Percentiles rank a stretch among this genome's conserved stretches.
These are phyloP conservation scores for Yamadazyma pseudoaaseri DNA, from an alignment of 1,139 yeast genomes.

Conservation along the genomic window DNA sequence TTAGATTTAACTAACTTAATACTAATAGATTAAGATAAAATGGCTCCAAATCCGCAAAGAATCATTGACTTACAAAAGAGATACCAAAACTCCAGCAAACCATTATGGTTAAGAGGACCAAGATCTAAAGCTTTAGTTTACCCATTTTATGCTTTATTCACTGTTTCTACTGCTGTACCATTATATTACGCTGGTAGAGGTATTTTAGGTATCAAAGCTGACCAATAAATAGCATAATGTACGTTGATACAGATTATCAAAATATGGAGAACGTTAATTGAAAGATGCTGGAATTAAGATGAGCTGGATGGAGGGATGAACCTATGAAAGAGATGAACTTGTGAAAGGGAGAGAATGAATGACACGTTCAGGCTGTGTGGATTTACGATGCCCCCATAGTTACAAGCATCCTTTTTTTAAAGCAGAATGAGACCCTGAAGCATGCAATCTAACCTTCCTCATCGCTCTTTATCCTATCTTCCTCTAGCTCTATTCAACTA, in stretches of 20 bases:
- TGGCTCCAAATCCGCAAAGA: constrained; percentile 55
- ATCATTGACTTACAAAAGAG: constrained; percentile 73
- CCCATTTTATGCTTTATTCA: constrained; percentile 87
- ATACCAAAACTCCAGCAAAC: constrained; percentile 70
- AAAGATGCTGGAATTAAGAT: too few relatives aligned
- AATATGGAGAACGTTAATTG: too few relatives aligned
- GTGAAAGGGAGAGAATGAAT: too few relatives aligned
- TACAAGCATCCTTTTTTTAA: too few relatives aligned
- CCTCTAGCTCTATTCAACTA: too few relatives aligned
- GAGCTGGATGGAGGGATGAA: too few relatives aligned
- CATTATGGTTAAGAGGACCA: constrained; percentile 70
- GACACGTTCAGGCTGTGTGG: too few relatives aligned
- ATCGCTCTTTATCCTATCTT: too few relatives aligned
- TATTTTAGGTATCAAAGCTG: constrained; percentile 64
- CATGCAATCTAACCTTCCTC: too few relatives aligned
- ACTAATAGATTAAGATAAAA: constrained; percentile 12
- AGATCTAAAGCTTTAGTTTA: constrained; percentile 79
- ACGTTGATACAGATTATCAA: not conserved
- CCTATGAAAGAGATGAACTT: too few relatives aligned
- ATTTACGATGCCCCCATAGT: too few relatives aligned
- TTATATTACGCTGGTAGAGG: constrained; percentile 81
- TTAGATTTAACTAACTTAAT: not conserved
- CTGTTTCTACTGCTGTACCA: constrained; percentile 69
- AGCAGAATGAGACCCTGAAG: too few relatives aligned
- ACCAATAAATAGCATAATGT: constrained; percentile 3